Percentiles rank a stretch among this genome's conserved stretches.
These are phyloP conservation scores for Nepenthes alata DNA, from an alignment of 179 eudicot species.

Conservation along the genomic window DNA sequence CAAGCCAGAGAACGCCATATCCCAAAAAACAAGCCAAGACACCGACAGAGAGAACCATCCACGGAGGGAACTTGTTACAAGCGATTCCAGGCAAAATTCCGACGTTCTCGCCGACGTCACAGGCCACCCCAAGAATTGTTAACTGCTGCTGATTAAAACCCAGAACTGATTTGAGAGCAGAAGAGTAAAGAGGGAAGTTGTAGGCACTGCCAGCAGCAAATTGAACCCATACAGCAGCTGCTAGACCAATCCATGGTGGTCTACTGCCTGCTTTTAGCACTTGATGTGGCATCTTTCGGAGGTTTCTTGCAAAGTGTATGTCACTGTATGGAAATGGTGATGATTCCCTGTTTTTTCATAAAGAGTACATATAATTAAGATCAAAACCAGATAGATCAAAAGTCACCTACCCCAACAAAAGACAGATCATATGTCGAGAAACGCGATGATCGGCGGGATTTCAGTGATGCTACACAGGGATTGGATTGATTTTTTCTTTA, in stretches of 20 bases:
- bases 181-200: conserved; percentile 60
- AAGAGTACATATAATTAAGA: no score
- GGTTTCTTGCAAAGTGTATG: neutral
- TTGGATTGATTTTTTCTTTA: no score
- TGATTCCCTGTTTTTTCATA: no score
- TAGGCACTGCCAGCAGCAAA: conserved; percentile 66
- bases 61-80: conserved; percentile 70
- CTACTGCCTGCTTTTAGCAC: conserved; percentile 44
- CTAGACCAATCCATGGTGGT: conserved; percentile 92
- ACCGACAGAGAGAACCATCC: conserved; percentile 57
- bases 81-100: conserved; percentile 74
- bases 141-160: conserved; percentile 71
- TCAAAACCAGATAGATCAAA: no score
- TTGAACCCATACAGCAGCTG: conserved; percentile 81
- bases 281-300: neutral
- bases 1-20: conserved; percentile 77
- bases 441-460: no score
- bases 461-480: no score
- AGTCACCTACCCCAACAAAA: no score
- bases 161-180: conserved; percentile 52
- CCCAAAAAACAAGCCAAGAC: conserved; percentile 50
- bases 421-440: no score
- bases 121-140: conserved; percentile 79
- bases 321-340: neutral
- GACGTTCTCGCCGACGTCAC: conserved; percentile 73